A percentile compares a stretch with the other conserved stretches of the same genome.
These are phyloP conservation scores for Xylaria sp. DNA, from an alignment of 2,329 filamentous ascomycete genomes.

Conservation along the genomic window DNA sequence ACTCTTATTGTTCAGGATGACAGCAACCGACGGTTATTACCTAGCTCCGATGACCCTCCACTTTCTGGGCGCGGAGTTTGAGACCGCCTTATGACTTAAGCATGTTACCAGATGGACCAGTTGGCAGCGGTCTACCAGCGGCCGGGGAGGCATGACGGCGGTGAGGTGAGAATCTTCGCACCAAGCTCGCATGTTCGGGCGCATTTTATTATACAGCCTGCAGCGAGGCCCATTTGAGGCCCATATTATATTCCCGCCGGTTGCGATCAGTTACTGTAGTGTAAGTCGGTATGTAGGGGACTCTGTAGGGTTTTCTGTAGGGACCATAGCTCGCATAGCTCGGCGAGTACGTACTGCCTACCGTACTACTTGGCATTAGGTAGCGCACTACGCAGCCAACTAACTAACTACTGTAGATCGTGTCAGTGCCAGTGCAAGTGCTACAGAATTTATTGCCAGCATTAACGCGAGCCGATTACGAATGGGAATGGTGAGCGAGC, in stretches of 20 bases:
- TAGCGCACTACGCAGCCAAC: too few species aligned
- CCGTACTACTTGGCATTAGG: neutral
- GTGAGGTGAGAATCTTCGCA: constrained; percentile 35
- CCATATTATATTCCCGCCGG: constrained; percentile 27
- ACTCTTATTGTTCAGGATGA: constrained; percentile 31
- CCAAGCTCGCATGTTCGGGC: constrained; percentile 31
- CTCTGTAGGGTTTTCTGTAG: too few species aligned
- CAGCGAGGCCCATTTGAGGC: constrained; percentile 21
- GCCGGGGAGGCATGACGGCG: constrained; percentile 25
- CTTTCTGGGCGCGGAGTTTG: constrained; percentile 34
- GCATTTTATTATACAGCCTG: constrained; percentile 35
- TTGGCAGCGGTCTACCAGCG: neutral
- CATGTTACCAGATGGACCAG: constrained; percentile 25
- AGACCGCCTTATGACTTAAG: constrained; percentile 46
- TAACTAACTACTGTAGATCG: too few species aligned
- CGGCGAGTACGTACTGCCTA: too few species aligned
- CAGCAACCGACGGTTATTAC: constrained; percentile 27
- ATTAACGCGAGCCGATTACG: constrained; percentile 43
- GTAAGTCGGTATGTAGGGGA: too few species aligned
- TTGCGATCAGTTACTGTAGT: constrained; percentile 7
- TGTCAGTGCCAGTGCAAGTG: neutral
- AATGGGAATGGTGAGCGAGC: constrained; percentile 34
- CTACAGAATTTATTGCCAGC: constrained; percentile 11
- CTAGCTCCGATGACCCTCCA: constrained; percentile 45
- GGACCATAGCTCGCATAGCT: too few species aligned